Evolutionary conservation across 495 filamentous ascomycete genomes (phyloP), one percentile per base, ranked within the genome.

Genomic region (Aspergillus incahuasiensis): DNA sequence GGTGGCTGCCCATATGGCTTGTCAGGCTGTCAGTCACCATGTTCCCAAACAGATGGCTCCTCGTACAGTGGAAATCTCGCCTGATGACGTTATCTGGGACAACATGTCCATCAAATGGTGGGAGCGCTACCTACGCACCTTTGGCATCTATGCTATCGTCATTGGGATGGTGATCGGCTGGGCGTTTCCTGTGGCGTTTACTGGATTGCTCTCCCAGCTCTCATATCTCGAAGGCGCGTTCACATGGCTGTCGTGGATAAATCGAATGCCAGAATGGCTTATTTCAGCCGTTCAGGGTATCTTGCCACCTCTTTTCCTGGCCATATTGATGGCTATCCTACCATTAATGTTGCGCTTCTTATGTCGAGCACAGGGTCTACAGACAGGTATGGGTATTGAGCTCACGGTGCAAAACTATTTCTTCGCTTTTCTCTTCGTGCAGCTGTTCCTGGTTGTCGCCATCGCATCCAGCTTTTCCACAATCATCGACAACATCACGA

Each of bases 51-150:
- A 92, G 51, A 98, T 98, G 94, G 86, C 89, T 3, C 95, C 94
- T 24, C 88, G 94, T 19, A 81, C 87, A 41, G 88, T 97, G 16
- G 94, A 97, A 65, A 92, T 98, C 45, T 90, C 89, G 25, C 94
- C 94, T 0, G 85, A 89, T 52, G 92, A 97, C 69, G 92, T 98
- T 19, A 79, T 97, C 48, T 98, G 94, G 94, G 89, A 95, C 57
- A 98, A 98, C 68, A 92, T 98, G 88, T 92, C 89, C 3, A 87
- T 97, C 62, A 87, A 83, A 61, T 97, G 95, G 94, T 97, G 90
- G 89, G 85, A 91, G 61, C 83, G 86, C 44, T 96, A 94, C 78
- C 60, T 90, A 20, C 85, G 94, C 32, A 86, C 84, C 40, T 79
- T 75, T 49, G 64, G 84, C 28, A 84, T 94, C 19, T 71, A 90